Evolutionary conservation across 2,329 filamentous ascomycete genomes (phyloP).

Genomic region (Mollisia scopiformis): DNA sequence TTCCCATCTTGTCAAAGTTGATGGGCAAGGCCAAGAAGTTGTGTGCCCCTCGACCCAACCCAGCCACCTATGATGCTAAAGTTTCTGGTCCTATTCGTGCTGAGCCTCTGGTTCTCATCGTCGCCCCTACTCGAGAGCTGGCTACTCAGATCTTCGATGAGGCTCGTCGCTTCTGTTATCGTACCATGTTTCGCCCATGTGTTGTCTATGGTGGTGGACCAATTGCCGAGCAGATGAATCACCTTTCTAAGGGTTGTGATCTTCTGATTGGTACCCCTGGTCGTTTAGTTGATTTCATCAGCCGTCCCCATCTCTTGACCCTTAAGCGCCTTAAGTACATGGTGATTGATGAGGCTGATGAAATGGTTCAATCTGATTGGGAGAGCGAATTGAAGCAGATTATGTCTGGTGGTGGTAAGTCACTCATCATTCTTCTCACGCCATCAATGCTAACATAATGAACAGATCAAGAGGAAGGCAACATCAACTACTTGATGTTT

Average conservation of each 20-base stretch:
- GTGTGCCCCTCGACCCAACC: constrained; percentile 74
- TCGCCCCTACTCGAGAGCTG: constrained; percentile 87
- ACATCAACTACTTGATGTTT: constrained; percentile 78
- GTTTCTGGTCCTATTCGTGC: constrained; percentile 60
- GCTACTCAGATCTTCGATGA: constrained; percentile 96
- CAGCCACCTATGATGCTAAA: constrained; percentile 54
- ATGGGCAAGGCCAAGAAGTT: constrained; percentile 97
- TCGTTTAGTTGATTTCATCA: constrained; percentile 82
- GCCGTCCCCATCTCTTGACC: constrained; percentile 68
- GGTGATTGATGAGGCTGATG: constrained; percentile 93
- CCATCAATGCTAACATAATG: constrained; percentile 18
- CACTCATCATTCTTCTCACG: background rate
- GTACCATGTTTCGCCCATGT: constrained; percentile 90
- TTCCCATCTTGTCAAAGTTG: constrained; percentile 85
- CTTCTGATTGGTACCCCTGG: constrained; percentile 87
- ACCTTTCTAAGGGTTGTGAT: constrained; percentile 85
- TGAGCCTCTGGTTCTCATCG: constrained; percentile 84
- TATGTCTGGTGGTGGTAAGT: constrained; percentile 78
- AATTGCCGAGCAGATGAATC: constrained; percentile 66
- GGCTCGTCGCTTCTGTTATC: constrained; percentile 88
- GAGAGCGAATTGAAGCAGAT: constrained; percentile 74
- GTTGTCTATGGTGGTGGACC: constrained; percentile 88
- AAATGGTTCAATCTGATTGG: constrained; percentile 85
- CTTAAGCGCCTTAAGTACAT: constrained; percentile 77
- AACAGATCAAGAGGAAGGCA: constrained; percentile 74